These are phyloP conservation scores for Cercospora zeae-maydis DNA, from an alignment of 2,329 filamentous ascomycete genomes.

Conservation along the genomic window DNA sequence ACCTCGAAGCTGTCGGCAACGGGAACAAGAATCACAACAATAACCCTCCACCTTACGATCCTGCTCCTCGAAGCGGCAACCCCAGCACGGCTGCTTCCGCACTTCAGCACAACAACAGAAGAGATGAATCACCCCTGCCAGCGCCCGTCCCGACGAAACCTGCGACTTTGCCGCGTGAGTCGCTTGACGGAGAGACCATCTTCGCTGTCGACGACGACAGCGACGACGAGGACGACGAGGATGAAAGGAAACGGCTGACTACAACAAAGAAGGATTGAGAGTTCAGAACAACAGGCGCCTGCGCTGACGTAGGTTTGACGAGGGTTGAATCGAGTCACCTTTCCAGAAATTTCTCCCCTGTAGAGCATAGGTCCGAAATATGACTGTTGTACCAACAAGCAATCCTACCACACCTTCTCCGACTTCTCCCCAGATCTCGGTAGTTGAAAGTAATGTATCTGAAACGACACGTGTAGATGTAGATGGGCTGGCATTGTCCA, in stretches of 20 bases:
- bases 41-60: constrained; percentile 41
- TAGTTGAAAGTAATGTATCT: neutral
- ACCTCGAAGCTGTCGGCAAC: constrained; percentile 39
- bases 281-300: neutral
- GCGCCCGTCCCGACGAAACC: constrained; percentile 51
- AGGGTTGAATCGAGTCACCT: neutral
- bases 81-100: constrained; percentile 13
- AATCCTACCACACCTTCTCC: neutral
- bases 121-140: constrained; percentile 50
- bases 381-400: neutral
- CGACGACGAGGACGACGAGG: constrained; percentile 44
- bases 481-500: neutral
- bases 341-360: neutral
- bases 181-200: constrained; percentile 85
- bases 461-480: neutral
- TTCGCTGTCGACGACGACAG: constrained; percentile 88
- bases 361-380: neutral
- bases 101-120: constrained; percentile 11
- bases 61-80: constrained; percentile 24
- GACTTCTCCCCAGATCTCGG: neutral
- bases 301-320: neutral
- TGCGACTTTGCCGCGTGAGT: constrained; percentile 53
- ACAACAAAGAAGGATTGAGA: neutral
- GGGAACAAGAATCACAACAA: constrained; percentile 26
- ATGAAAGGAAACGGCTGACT: constrained; percentile 46